phyloP scores from a whole-genome alignment of 495 filamentous ascomycete species.

The Pseudomonodictys pantanalensis region DNA sequence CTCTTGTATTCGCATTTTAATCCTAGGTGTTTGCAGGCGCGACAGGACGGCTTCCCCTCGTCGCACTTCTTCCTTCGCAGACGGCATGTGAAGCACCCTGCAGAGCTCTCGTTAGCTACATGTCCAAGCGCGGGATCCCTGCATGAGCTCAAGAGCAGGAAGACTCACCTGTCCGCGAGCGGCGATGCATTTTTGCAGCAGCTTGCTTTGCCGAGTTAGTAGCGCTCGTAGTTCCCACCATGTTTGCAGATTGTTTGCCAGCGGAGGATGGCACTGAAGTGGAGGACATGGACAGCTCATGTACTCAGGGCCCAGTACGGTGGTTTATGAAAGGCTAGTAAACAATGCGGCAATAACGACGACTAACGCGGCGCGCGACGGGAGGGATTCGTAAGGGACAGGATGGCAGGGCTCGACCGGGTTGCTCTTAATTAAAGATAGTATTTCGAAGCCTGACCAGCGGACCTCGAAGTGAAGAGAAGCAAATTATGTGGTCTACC shows the following conservation, averaged over 20 bases:
- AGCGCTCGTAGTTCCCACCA: constrained; percentile 47
- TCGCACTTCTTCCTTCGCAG: constrained; percentile 97
- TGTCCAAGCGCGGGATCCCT: constrained; percentile 34
- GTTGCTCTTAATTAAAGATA: constrained; percentile 44
- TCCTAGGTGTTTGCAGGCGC: constrained; percentile 82
- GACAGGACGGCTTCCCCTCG: constrained; percentile 81
- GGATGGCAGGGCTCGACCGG: constrained; percentile 34
- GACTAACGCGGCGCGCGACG: constrained; percentile 33
- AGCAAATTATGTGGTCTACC: constrained; percentile 43
- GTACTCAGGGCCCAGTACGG: constrained; percentile 29
- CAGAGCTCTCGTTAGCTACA: constrained; percentile 33
- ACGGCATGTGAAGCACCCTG: constrained; percentile 97
- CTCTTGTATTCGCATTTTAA: constrained; percentile 93
- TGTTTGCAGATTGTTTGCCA: constrained; percentile 41
- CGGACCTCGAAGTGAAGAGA: constrained; percentile 31
- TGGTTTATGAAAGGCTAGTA: constrained; percentile 34
- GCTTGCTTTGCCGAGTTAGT: constrained; percentile 52
- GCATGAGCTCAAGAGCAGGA: constrained; percentile 20
- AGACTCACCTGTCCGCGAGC: constrained; percentile 76
- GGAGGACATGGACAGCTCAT: constrained; percentile 35
- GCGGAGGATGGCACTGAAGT: constrained; percentile 31
- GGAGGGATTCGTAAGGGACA: constrained; percentile 38
- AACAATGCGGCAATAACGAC: constrained; percentile 36
- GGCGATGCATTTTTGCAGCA: constrained; percentile 80
- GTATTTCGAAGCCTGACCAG: constrained; percentile 40